These are phyloP conservation scores for Termitomyces sp. DNA, from an alignment of 768 basidiomycete genomes.

Conservation along the genomic window DNA sequence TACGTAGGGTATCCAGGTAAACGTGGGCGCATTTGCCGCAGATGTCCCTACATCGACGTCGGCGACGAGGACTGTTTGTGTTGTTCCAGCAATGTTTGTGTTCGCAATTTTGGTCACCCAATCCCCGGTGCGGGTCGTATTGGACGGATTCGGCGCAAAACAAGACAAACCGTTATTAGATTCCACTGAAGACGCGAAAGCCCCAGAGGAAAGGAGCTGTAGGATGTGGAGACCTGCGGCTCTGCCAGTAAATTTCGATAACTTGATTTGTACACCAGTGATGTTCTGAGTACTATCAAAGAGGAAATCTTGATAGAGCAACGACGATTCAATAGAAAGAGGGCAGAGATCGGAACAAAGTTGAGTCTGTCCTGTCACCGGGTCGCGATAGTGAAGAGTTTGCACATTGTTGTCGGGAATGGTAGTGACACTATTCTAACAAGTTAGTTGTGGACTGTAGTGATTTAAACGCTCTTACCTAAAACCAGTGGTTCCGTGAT, in stretches of 20 bases:
- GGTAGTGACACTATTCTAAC: slow-evolving; percentile 61
- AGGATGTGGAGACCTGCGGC: slow-evolving; percentile 83
- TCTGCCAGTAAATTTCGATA: slow-evolving; percentile 69
- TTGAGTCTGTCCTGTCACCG: slow-evolving; percentile 61
- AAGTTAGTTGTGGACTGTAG: slow-evolving; percentile 2
- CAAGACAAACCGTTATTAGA: slow-evolving; percentile 63
- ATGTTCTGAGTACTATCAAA: slow-evolving; percentile 60
- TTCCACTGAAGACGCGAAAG: slow-evolving; percentile 73
- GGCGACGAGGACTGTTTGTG: slow-evolving; percentile 67
- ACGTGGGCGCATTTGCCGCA: slow-evolving; percentile 57
- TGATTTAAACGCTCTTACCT: slow-evolving; percentile 43
- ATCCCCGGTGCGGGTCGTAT: slow-evolving; percentile 55
- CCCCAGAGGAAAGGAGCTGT: slow-evolving; percentile 90
- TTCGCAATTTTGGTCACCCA: slow-evolving; percentile 64
- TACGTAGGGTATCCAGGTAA: slow-evolving; percentile 92
- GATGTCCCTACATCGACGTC: slow-evolving; percentile 59
- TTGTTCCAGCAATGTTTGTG: slow-evolving; percentile 78
- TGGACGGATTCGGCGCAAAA: slow-evolving; percentile 72
- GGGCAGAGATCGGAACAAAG: slow-evolving; percentile 82
- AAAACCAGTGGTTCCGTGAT: slow-evolving; percentile 84
- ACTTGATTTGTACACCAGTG: slow-evolving; percentile 84
- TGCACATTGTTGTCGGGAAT: slow-evolving; percentile 86
- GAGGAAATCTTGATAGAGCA: slow-evolving; percentile 92
- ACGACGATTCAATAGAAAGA: slow-evolving; percentile 64
- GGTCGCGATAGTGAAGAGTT: slow-evolving; percentile 73